These are phyloP conservation scores for Hemisphaericaspora subhashii DNA, from an alignment of 1,139 yeast genomes.

Conservation along the genomic window DNA sequence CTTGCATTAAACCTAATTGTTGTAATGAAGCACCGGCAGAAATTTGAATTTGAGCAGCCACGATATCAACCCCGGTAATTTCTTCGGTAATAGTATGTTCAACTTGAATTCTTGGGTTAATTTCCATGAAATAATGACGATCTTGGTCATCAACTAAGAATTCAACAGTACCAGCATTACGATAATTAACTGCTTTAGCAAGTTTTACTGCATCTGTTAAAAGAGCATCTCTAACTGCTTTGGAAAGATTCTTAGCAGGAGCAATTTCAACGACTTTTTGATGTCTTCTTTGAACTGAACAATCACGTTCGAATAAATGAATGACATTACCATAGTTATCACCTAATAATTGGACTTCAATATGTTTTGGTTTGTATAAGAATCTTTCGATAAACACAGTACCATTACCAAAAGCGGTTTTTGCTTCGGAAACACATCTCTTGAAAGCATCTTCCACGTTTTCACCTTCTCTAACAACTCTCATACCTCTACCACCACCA, in stretches of 20 bases:
- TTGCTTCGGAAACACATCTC: conserved; percentile 94
- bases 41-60: conserved; percentile 97
- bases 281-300: conserved; percentile 98
- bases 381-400: conserved; percentile 97
- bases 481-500: conserved; percentile 99
- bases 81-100: conserved; percentile 99
- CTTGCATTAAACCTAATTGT: conserved; percentile 90
- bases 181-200: conserved; percentile 84
- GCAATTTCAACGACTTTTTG: conserved; percentile 99
- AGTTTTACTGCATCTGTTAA: conserved; percentile 91
- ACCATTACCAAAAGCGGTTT: conserved; percentile 94
- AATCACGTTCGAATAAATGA: conserved; percentile 95
- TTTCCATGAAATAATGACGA: conserved; percentile 97
- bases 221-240: conserved; percentile 82
- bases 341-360: conserved; percentile 94
- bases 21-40: conserved; percentile 97
- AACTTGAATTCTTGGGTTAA: conserved; percentile 97
- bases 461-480: conserved; percentile 97
- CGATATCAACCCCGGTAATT: conserved; percentile 96
- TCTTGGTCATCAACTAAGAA: conserved; percentile 90
- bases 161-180: conserved; percentile 99
- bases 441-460: conserved; percentile 87
- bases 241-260: conserved; percentile 92
- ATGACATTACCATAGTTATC: conserved; percentile 93
- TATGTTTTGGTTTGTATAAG: conserved; percentile 93